A percentile compares a stretch with the other conserved stretches of the same genome.
phyloP scores from a whole-genome alignment of 2,329 filamentous ascomycete species.

The Botryotinia convoluta region DNA sequence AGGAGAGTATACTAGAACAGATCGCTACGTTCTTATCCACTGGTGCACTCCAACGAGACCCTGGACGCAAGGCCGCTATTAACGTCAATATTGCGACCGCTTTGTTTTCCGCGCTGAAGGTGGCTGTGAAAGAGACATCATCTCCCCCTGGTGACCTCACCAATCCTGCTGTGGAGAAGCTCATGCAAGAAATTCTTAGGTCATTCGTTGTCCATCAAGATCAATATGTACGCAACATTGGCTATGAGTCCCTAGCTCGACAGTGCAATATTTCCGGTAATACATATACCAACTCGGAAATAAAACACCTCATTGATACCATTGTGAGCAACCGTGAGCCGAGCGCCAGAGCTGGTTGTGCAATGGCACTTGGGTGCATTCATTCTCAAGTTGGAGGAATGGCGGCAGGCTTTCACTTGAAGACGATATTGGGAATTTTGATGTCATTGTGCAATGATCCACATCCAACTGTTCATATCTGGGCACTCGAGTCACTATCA shows the following conservation, averaged over 20 bases:
- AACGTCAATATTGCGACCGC: constrained; percentile 86
- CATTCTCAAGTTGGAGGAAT: constrained; percentile 95
- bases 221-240: constrained; percentile 79
- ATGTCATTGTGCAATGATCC: constrained; percentile 97
- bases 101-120: constrained; percentile 75
- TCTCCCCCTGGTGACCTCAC: constrained; percentile 71
- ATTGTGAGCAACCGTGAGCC: constrained; percentile 94
- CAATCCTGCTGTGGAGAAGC: constrained; percentile 72
- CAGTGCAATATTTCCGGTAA: constrained; percentile 78
- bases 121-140: constrained; percentile 76
- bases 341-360: constrained; percentile 88
- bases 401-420: constrained; percentile 93
- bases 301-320: constrained; percentile 88
- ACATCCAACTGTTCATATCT: constrained; percentile 93
- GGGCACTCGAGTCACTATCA: constrained; percentile 86
- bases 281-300: constrained; percentile 81
- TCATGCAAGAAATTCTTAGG: constrained; percentile 72
- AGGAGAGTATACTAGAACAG: constrained; percentile 94
- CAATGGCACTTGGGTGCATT: constrained; percentile 88
- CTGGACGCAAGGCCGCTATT: constrained; percentile 85
- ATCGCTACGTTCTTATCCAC: constrained; percentile 86
- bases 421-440: constrained; percentile 95
- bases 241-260: constrained; percentile 80
- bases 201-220: constrained; percentile 80
- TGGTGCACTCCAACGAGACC: constrained; percentile 75